phyloP scores from a whole-genome alignment of 2,329 filamentous ascomycete genomes.

The Botrytis sinoallii region DNA sequence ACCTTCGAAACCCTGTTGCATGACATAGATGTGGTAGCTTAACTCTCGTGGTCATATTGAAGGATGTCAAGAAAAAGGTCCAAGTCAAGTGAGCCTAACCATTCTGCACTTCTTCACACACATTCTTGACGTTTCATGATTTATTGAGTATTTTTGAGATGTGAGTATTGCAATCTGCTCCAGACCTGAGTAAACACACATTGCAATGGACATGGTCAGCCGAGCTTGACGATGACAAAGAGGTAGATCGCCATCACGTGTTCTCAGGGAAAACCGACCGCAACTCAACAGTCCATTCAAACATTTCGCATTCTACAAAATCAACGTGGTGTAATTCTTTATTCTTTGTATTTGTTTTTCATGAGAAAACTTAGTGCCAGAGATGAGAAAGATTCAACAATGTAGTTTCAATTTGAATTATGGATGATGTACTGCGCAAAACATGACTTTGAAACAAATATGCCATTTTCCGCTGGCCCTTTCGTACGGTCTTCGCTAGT shows the following conservation, averaged over 20 bases:
- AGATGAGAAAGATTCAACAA: accelerated
- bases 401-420: not conserved
- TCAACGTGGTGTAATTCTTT: not conserved
- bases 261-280: not conserved
- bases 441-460: not conserved
- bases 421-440: not conserved
- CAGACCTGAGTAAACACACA: not conserved
- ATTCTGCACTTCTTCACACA: not conserved
- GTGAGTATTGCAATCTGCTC: not conserved
- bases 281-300: not conserved
- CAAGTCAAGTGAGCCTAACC: not conserved
- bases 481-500: too few species aligned
- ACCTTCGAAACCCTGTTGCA: not conserved
- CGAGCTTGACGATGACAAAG: not conserved
- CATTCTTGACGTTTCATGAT: not conserved
- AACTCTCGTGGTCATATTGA: not conserved
- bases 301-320: not conserved
- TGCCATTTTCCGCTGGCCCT: too few species aligned
- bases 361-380: not conserved
- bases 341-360: not conserved
- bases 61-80: not conserved
- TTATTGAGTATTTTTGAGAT: not conserved
- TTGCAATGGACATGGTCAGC: not conserved
- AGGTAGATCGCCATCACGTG: not conserved
- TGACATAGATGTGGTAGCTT: not conserved